These are phyloP conservation scores for Gossypium schwendimanii DNA, from an alignment of 441 rosid species.

Conservation along the genomic window DNA sequence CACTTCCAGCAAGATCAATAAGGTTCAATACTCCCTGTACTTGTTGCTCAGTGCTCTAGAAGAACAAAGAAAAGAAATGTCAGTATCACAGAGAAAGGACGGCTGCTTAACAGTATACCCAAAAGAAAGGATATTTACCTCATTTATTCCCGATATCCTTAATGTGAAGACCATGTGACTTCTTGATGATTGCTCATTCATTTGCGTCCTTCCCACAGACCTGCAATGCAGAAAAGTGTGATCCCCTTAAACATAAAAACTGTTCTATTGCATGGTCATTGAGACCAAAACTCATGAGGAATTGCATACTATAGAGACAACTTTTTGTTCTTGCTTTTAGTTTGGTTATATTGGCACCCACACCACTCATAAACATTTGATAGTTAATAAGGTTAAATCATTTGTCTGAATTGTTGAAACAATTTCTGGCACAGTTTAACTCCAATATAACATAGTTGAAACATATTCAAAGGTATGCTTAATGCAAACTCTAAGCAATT, in stretches of 20 bases:
- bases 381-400: background rate
- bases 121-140: conserved; percentile 33
- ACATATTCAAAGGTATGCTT: background rate
- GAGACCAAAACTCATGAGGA: background rate
- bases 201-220: conserved; percentile 87
- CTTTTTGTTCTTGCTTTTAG: background rate
- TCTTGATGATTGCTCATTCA: conserved; percentile 97
- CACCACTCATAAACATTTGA: background rate
- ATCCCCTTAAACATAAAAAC: background rate
- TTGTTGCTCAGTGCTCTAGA: conserved; percentile 83
- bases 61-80: conserved; percentile 22
- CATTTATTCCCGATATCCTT: conserved; percentile 79
- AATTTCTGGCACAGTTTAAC: background rate
- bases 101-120: background rate
- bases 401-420: too few species aligned
- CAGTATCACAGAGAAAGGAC: background rate
- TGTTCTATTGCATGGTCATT: background rate
- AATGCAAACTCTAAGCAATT: background rate
- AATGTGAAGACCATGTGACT: conserved; percentile 94
- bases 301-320: background rate
- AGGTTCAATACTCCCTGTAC: conserved; percentile 88
- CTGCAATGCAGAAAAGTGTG: conserved; percentile 26
- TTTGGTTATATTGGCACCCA: background rate
- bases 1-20: conserved; percentile 96
- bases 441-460: background rate